Evolutionary conservation across 2,329 filamentous ascomycete species (phyloP), one percentile per base, ranked within the genome.

Genomic region (Karstenula rhodostoma): DNA sequence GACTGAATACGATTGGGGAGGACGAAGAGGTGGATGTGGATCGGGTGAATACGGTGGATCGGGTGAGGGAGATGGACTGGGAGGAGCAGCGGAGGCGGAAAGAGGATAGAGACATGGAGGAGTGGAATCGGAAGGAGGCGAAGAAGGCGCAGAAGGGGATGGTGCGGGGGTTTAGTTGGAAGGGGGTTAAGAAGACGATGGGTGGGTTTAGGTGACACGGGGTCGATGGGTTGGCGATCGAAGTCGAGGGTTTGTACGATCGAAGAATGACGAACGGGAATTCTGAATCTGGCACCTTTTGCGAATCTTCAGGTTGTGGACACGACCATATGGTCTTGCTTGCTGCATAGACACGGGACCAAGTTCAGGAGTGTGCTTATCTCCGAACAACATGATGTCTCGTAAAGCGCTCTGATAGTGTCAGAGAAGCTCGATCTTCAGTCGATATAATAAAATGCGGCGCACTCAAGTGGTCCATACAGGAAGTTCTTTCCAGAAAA

Each of bases 101-200:
- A n/a, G 51, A 54, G 37, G 51, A 54, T 3, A 54, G 35, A 25
- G 51, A 54, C 9, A 54, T 54, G 51, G 51, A 43, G 51, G 51
- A 54, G 37, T 54, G 51, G 51, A 54, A 54, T 44, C 35, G 37
- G 25, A 43, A 27, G n/a, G 51, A 54, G 51, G 51, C 51, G 51
- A 43, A 22, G 51, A 54, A 54, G 51, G 51, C 51, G 51, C 35
- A 33, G 37, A 54, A 23, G 37, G 37, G 23, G 25, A 32, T 54
- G 23, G 37, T 19, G 37, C 44, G 51, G 51, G 51, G 51, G 23
- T 54, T 54, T 15, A 54, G 51, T 22, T 54, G 51, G 51, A 54
- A 54, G 25, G 51, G 51, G 6, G 51, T 54, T 6, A 54, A 54
- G 37, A 42, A 44, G 29, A 35, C 37, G 25, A 25, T 54, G 23